Conservation (phyloP, 2,329 filamentous ascomycete species). For the Karstenula rhodostoma region DNA sequence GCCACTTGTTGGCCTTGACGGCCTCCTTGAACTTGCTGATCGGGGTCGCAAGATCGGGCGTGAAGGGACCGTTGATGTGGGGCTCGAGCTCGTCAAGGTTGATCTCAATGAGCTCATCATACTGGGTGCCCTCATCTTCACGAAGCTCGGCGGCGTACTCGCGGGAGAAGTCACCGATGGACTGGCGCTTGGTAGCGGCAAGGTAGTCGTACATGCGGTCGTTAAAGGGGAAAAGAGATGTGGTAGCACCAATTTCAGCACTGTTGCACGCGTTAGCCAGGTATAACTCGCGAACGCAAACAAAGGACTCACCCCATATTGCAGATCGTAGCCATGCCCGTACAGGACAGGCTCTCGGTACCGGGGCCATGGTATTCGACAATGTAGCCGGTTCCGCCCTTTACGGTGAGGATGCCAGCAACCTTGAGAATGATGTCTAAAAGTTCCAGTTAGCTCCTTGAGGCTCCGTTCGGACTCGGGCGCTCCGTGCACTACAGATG, state of each 20-base stretch:
- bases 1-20: slow-evolving; percentile 94
- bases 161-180: slow-evolving; percentile 90
- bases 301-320: slow-evolving; percentile 28
- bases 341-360: slow-evolving; percentile 76
- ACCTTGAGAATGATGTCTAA: slow-evolving; percentile 96
- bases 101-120: slow-evolving; percentile 95
- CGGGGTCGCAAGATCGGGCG: slow-evolving; percentile 94
- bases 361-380: slow-evolving; percentile 80
- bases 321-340: slow-evolving; percentile 76
- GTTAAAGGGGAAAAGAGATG: slow-evolving; percentile 97
- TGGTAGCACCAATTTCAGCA: slow-evolving; percentile 79
- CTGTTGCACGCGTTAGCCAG: neutral
- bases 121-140: slow-evolving; percentile 89
- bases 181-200: slow-evolving; percentile 83
- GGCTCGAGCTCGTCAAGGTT: slow-evolving; percentile 95
- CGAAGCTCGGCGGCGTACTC: slow-evolving; percentile 84
- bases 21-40: slow-evolving; percentile 97
- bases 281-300: neutral
- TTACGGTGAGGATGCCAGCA: slow-evolving; percentile 94
- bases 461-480: slow-evolving; percentile 17
- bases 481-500: neutral
- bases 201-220: slow-evolving; percentile 98
- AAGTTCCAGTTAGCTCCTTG: slow-evolving; percentile 20
- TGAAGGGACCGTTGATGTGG: slow-evolving; percentile 99
- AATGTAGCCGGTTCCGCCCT: slow-evolving; percentile 94